Base-by-base conservation (phyloP, 148 eudicot species). In the Camellia sinensis region DNA sequence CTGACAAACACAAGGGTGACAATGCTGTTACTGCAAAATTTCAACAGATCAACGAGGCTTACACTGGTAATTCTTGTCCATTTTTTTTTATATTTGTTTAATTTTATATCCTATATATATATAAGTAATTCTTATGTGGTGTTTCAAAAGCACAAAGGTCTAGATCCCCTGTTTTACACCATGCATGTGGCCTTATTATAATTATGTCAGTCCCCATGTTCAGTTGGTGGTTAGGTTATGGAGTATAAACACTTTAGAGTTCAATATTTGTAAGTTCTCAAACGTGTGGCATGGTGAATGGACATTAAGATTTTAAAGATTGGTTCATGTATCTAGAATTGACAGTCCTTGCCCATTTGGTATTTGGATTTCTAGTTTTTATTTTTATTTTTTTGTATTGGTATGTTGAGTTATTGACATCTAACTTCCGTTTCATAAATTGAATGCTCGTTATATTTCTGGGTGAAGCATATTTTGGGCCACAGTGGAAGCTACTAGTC, bases 11-110 rank as follows among this genome's bases (percentile, higher is more conserved):
- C 80, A 89, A 82, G 75, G 88, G 82, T 80, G 89, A 91, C 81
- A 44, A 43, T 77, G 85, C 75, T 76, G 85, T 81, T 69, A 91
- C 94, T 45, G 83, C 83, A 18, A 91, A 84, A 79, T 91, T 91
- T 82, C 94, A 89, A 82, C 87, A 83, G 80, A 91, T 89, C 52
- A 89, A 86, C 72, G 92, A 91, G 86, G 94, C 94, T 78, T 91
- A 91, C 46, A 81, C 80, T 60, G 91, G 93, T 91, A 80, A 78
- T 70, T 62, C 61, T 65, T 63, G 37, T 61, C 73, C 73, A 57
- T 29, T 29, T 29, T 29, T 29, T 29, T 29, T 29, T 29, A 29
- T 29, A 29, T 29, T 29, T 29, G 37, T 29, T 29, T 29, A 29
- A 29, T 29, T 29, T 29, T 29, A 29, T 29, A 29, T 29, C 37